Evolutionary conservation across 768 basidiomycete species (phyloP), one percentile per base, ranked within the genome.

Genomic region (Boletus speciosus): DNA sequence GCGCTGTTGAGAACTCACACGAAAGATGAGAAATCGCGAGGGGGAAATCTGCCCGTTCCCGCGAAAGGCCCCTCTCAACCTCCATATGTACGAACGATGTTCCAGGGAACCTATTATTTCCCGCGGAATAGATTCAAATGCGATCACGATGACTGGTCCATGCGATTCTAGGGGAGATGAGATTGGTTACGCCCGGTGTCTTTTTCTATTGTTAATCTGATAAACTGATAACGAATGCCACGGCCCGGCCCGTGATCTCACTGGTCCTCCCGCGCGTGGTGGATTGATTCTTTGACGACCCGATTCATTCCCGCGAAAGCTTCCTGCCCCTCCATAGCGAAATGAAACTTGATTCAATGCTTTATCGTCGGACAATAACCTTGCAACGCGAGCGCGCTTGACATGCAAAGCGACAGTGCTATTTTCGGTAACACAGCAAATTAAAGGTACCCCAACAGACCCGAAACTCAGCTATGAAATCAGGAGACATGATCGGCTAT

Each of bases 221-320:
- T 36, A 37, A 37, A n/a, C 38, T 32, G 47, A 55, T 34, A 23
- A 25, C 34, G 29, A 11, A 41, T 45, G 11, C 16, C 32, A 31
- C 47, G 38, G 29, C 23, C 25, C 5, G 23, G 23, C 25, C 25
- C 25, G 15, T 41, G 40, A 9, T 5, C 14, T 21, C 46, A 38
- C 27, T 14, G 14, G 11, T 16, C 36, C 41, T 25, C 23, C 45
- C 51, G 40, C 21, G 6, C 27, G 44, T 52, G 50, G 35, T 48
- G 35, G n/a, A 43, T 43, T n/a, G 12, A n/a, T 31, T 5, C 32
- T 45, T 62, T 46, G 37, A 19, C 39, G 40, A 21, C 25, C 63
- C 43, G 64, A 60, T 63, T 42, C 55, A 27, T 49, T 63, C 49
- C 61, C 64, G 64, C 64, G 61, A 65, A 55, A 38, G 39, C 48